Base-by-base conservation (phyloP, 2,329 filamentous ascomycete species). In the Trichoderma simmonsii region DNA sequence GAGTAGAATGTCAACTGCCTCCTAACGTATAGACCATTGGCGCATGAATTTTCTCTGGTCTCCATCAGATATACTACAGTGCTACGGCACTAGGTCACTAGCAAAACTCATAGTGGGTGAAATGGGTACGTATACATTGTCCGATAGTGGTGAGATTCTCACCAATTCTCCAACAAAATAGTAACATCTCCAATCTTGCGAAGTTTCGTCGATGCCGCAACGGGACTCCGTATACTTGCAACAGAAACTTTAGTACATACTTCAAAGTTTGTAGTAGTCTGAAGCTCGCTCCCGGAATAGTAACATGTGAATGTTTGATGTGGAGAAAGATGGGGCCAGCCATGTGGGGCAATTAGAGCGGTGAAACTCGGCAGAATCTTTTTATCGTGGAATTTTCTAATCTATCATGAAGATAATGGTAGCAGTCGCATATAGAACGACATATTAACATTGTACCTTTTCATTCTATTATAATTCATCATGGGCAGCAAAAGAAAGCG, bases 401-500 rank as follows among this genome's bases (percentile, higher is more conserved):
- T 73, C 51, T 24, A 59, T 39, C 28, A 28, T 24, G 9, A 51
- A 36, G 67, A 71, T 65, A 43, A 39, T 72, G 51, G 51, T 21
- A 70, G 34, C 30, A 43, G 12, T 39, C 39, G 21, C 43, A 54
- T 63, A 48, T 21, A 43, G 62, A 54, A 73, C 48, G 43, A 70
- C 51, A 21, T 28, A 26, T 54, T 54, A 21, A 36, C 39, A 63
- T 66, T 60, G 60, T 34, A 60, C 6, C 76, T 61, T 39, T 64
- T 30, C 11, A 3, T 15, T 56, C 21, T 11, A 15, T 76, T 75
- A 75, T 67, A 68, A 69, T 59, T 61, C 67, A 77, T 56, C 65
- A 82, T 81, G 80, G 80, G 76, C 26, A 78, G 75, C 64, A 82
- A 82, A 76, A 75, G 80, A 71, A 82, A 82, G 76, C 77, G 80